A percentile compares a stretch with the other conserved stretches of the same genome.
Conservation (phyloP, 2,329 filamentous ascomycete genomes). For the Diplodia sapinea region DNA sequence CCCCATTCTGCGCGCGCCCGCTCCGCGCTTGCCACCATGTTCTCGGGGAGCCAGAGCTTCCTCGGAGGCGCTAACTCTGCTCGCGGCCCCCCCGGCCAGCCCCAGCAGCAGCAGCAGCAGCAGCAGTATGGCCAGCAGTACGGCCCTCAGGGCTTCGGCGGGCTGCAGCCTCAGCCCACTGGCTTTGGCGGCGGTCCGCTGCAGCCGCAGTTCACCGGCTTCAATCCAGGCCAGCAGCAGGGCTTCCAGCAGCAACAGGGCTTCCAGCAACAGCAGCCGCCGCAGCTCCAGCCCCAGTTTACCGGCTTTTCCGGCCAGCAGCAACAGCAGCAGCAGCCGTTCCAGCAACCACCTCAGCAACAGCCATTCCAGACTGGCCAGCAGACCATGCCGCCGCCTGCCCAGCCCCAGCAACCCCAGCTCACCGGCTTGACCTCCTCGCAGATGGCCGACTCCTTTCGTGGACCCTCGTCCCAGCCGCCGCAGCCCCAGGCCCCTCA, state of each 20-base stretch:
- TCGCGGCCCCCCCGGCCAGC: conserved; percentile 64
- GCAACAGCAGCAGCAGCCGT: conserved; percentile 44
- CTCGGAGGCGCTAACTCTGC: conserved; percentile 77
- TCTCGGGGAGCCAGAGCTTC: conserved; percentile 85
- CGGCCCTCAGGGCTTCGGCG: conserved; percentile 58
- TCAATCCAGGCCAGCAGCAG: conserved; percentile 50
- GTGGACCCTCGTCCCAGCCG: conserved; percentile 42
- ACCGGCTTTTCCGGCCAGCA: conserved; percentile 56
- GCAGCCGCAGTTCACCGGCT: conserved; percentile 68
- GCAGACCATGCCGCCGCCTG: conserved; percentile 56
- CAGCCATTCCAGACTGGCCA: conserved; percentile 50
- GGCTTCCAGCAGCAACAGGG: conserved; percentile 56
- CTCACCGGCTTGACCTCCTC: conserved; percentile 66
- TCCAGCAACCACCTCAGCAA: conserved; percentile 34
- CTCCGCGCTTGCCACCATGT: conserved; percentile 64
- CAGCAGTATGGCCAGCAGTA: conserved; percentile 55
- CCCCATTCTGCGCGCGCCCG: conserved; percentile 1
- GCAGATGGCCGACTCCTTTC: conserved; percentile 69
- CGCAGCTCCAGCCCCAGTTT: conserved; percentile 49
- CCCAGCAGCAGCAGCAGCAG: conserved; percentile 57
- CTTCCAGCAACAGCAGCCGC: conserved; percentile 44
- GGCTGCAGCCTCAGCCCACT: conserved; percentile 56
- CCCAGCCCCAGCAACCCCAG: conserved; percentile 57
- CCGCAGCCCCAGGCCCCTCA: conserved; percentile 57
- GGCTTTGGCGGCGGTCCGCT: conserved; percentile 60